These are phyloP conservation scores for Lyophyllum decastes DNA, from an alignment of 768 basidiomycete genomes.

Conservation along the genomic window DNA sequence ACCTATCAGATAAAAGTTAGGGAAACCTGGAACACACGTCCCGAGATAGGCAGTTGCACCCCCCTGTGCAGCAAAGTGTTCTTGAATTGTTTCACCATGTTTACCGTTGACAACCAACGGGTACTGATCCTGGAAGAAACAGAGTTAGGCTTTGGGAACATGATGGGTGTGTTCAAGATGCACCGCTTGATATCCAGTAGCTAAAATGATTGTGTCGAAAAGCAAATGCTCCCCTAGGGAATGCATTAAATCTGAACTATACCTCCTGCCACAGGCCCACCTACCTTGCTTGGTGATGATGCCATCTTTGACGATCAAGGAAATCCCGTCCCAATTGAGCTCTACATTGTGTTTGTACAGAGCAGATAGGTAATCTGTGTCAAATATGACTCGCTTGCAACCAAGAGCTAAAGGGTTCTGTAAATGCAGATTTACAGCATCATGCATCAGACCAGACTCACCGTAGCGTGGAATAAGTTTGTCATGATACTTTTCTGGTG, in stretches of 20 bases:
- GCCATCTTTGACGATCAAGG: slow-evolving; percentile 39
- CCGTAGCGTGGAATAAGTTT: slow-evolving; percentile 51
- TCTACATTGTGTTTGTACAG: slow-evolving; percentile 48
- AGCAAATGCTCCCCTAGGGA: slow-evolving; percentile 31
- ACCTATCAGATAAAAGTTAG: slow-evolving; percentile 42
- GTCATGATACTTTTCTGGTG: slow-evolving; percentile 47
- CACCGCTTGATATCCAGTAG: slow-evolving; percentile 37
- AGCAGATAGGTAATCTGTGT: slow-evolving; percentile 45
- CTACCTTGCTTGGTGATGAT: slow-evolving; percentile 41
- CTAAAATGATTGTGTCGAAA: slow-evolving; percentile 42
- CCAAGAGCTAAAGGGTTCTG: slow-evolving; percentile 38
- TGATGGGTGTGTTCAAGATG: not conserved
- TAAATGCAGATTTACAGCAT: not conserved
- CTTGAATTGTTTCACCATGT: slow-evolving; percentile 33
- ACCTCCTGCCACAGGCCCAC: not conserved
- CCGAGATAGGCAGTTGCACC: slow-evolving; percentile 48
- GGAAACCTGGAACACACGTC: slow-evolving; percentile 44
- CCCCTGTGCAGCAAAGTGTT: slow-evolving; percentile 37
- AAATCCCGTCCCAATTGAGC: slow-evolving; percentile 42
- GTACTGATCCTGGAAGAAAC: slow-evolving; percentile 28
- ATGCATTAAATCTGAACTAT: not conserved
- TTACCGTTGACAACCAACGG: slow-evolving; percentile 33
- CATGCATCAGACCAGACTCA: slow-evolving; percentile 19
- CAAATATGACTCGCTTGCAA: slow-evolving; percentile 55
- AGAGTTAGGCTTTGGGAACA: not conserved